Base-by-base conservation (phyloP, 768 basidiomycete species). In the Clathrus columnatus region DNA sequence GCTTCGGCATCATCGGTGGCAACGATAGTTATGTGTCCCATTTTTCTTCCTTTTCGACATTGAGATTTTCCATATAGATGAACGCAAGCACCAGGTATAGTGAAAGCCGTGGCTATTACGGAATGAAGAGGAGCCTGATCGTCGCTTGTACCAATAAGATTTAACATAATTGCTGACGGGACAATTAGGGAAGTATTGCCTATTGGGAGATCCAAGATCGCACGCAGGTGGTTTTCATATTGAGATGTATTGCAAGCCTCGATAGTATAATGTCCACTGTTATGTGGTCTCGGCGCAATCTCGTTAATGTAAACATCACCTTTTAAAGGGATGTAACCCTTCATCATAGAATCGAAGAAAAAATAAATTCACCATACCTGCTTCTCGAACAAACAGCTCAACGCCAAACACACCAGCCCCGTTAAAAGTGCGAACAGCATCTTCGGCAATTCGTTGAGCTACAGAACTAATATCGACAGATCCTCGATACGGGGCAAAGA, bases 231-330 rank as follows among this genome's bases (percentile, higher is more conserved):
- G 62, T 97, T 96, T 68, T 92, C 91, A 71, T 90, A 99, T 71
- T 98, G 96, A 1, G 95, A 97, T 2, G 92, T 90, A 61, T 91
- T 77, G 68, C 93, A 98, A 0, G 95, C 93, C 72, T 98, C 96
- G 65, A 98, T 98, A 26, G 94, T 96, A 69, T 97, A 95, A 68
- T 99, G 96, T 0, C 95, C 96, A 7, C 94, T 97, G 72, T 98
- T 99, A 68, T 99, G 96, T 1, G 96, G 95, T 17, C 96, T 81
- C 11, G 96, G 96, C 0, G 96, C 96, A 58, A 99, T 95, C 72
- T 99, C 96, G 69, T 99, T 99, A 60, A 99, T 79, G 26, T 28
- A 43, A 51, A 57, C 27, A 21, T 16, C n/a, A 2, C 26, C 24
- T 8, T 27, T 8, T 42, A 32, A 24, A 5, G 8, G 16, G 5